Evolutionary conservation across 768 basidiomycete genomes (phyloP).

Genomic region (Boletus edulis): DNA sequence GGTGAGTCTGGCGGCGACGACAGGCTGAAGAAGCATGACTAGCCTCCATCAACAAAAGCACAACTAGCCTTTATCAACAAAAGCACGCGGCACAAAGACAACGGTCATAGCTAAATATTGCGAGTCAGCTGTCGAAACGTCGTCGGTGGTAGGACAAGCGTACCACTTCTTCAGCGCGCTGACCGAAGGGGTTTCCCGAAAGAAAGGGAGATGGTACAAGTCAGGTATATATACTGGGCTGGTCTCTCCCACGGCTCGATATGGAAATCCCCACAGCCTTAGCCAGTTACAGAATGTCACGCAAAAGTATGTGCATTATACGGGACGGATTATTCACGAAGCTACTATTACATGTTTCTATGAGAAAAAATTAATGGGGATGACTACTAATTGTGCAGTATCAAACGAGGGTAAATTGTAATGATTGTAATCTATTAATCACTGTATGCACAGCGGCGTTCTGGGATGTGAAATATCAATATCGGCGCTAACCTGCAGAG

Average conservation of each 20-base stretch:
- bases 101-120: slow-evolving; percentile 7
- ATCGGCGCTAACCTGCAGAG: too few relatives aligned
- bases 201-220: background rate
- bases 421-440: too few relatives aligned
- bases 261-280: background rate
- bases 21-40: background rate
- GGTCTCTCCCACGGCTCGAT: slow-evolving; percentile 25
- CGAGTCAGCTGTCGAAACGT: slow-evolving; percentile 2
- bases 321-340: too few relatives aligned
- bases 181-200: slow-evolving; percentile 35
- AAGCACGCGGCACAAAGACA: slow-evolving; percentile 11
- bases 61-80: slow-evolving; percentile 2
- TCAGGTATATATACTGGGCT: slow-evolving; percentile 26
- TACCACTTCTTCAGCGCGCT: slow-evolving; percentile 11
- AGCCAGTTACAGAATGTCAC: too few relatives aligned
- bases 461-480: too few relatives aligned
- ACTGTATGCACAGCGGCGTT: too few relatives aligned
- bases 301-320: too few relatives aligned
- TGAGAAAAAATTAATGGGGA: too few relatives aligned
- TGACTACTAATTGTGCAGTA: too few relatives aligned
- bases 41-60: slow-evolving; percentile 2
- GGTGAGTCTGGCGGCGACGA: background rate
- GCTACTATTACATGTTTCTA: too few relatives aligned
- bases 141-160: background rate
- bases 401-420: too few relatives aligned